These are phyloP conservation scores for Lecanicillium sp. DNA, from an alignment of 2,329 filamentous ascomycete genomes.

Conservation along the genomic window DNA sequence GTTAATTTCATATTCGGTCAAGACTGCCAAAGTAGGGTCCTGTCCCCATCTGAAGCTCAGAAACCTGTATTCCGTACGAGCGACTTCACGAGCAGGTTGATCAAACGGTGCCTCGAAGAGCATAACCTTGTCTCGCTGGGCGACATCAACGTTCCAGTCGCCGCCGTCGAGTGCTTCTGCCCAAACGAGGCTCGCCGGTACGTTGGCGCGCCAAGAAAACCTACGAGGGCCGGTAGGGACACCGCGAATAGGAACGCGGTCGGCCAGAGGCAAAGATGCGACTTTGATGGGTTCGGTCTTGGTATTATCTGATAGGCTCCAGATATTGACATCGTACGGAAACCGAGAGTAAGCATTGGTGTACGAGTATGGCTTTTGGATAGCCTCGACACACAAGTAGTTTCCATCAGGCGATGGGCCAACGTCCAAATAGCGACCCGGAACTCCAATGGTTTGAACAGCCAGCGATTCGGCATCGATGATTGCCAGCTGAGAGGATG, in stretches of 20 bases:
- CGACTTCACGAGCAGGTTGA: neutral
- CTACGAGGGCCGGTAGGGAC: conserved; percentile 1
- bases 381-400: neutral
- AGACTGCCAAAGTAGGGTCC: conserved; percentile 1
- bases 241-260: conserved; percentile 3
- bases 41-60: neutral
- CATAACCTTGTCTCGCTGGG: conserved; percentile 7
- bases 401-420: conserved; percentile 7
- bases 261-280: conserved; percentile 2
- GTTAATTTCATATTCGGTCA: neutral
- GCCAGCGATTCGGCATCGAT: conserved; percentile 1
- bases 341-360: neutral
- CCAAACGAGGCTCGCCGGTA: neutral
- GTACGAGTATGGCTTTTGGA: conserved; percentile 5
- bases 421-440: neutral
- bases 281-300: neutral
- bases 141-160: conserved; percentile 2
- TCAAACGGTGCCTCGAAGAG: conserved; percentile 8
- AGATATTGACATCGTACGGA: conserved; percentile 2
- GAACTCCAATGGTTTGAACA: neutral
- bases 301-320: conserved; percentile 1
- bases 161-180: conserved; percentile 5
- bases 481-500: conserved; percentile 5
- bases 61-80: conserved; percentile 6
- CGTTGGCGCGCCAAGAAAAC: conserved; percentile 6